Evolutionary conservation across 2,329 filamentous ascomycete species (phyloP), one percentile per base, ranked within the genome.

Genomic region (Parastagonospora avenae): DNA sequence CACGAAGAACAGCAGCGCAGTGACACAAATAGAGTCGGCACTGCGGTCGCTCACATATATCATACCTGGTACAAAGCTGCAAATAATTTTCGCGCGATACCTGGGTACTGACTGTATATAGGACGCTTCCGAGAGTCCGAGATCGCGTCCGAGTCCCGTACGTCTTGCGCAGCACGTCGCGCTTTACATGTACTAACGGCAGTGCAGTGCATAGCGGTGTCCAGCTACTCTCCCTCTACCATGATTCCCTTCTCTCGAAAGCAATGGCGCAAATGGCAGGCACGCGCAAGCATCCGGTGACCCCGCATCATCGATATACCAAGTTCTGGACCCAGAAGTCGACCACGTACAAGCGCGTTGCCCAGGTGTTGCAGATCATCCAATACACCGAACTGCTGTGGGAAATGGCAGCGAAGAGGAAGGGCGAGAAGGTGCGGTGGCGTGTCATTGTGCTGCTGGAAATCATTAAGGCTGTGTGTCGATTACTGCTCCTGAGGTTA

Each of bases 301-400:
- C 81, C 19, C 82, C 84, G 33, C 84, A 87, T 68, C 80, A 80
- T 54, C 79, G 85, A 56, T 88, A 88, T 64, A 87, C 85, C 32
- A 80, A 81, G 55, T 86, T 85, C 71, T 87, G 84, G 82, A 80
- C 80, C 14, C 77, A 80, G 42, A 80, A 80, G 47, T 87, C 83
- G 64, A 79, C 82, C 4, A 80, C 91, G 8, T 99, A 99, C 74
- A 85, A 88, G 52, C 85, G 90, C 52, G 85, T 95, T 47, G 92
- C 93, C 35, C 82, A 92, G 58, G 79, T 92, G 4, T 79, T 99
- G 42, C 91, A 96, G 71, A 89, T 96, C 76, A 89, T 97, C 24
- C 90, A 94, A 62, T 97, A 97, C 70, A 96, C 92, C 0, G 91
- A 99, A 76, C 80, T 99, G 28, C 78, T 99, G n/a, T 94, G 93